A percentile compares a stretch with the other conserved stretches of the same genome.
Conservation (phyloP, 768 basidiomycete species). For the Auricularia sp. region DNA sequence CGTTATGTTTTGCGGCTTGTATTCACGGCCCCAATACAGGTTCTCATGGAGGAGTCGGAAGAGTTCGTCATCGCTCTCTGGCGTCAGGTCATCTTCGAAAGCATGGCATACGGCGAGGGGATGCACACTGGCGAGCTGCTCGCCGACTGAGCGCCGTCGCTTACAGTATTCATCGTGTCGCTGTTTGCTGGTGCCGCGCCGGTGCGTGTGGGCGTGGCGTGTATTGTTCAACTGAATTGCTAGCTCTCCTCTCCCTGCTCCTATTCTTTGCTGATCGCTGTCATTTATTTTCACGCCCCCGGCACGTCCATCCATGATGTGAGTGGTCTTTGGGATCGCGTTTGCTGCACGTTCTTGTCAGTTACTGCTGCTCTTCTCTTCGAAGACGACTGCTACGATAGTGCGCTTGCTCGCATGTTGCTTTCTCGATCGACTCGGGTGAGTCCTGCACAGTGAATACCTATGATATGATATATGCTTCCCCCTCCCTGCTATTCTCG, state of each 20-base stretch:
- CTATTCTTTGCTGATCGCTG: not conserved
- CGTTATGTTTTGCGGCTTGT: not conserved
- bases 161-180: not conserved
- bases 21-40: conserved; percentile 35
- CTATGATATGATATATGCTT: no score
- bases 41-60: conserved; percentile 83
- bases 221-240: not conserved
- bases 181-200: not conserved
- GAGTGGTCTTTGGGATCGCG: not conserved
- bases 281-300: not conserved
- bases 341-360: no score
- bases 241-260: not conserved
- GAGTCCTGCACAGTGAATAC: no score
- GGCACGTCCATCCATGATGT: not conserved
- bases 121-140: conserved; percentile 78
- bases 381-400: no score
- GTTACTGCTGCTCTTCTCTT: no score
- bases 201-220: not conserved
- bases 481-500: no score
- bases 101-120: conserved; percentile 85
- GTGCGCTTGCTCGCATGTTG: no score
- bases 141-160: conserved; percentile 36
- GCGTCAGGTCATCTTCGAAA: conserved; percentile 92
- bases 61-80: conserved; percentile 73
- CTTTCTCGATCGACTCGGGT: no score